A percentile compares a stretch with the other conserved stretches of the same genome.
These are phyloP conservation scores for Phialophora chinensis DNA, from an alignment of 2,329 filamentous ascomycete species.

Conservation along the genomic window DNA sequence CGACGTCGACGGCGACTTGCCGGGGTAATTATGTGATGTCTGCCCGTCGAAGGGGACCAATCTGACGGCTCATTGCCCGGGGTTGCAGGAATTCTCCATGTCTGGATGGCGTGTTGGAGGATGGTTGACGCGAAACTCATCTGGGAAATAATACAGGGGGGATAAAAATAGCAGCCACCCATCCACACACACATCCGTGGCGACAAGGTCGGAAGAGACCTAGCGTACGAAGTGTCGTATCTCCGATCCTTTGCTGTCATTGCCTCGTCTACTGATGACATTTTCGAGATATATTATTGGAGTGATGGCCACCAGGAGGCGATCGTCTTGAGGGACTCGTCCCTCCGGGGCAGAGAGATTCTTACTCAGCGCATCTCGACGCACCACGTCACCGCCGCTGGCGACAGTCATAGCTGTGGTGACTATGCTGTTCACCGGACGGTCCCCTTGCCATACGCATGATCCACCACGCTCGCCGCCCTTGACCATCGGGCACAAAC, in stretches of 20 bases:
- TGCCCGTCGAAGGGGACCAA: neutral
- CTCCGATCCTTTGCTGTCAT: neutral
- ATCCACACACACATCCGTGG: too few species aligned
- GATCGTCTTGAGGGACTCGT: neutral
- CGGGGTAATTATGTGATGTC: conserved; percentile 3
- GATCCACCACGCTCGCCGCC: neutral
- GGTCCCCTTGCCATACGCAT: neutral
- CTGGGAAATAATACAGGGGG: neutral
- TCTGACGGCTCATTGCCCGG: conserved; percentile 14
- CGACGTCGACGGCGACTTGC: too few species aligned
- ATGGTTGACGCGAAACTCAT: neutral
- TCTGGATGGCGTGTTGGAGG: neutral
- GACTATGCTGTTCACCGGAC: neutral
- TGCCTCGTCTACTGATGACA: neutral
- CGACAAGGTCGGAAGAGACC: neutral
- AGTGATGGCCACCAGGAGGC: neutral
- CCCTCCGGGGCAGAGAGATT: neutral
- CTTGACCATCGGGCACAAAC: neutral
- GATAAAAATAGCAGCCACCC: neutral
- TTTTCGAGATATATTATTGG: neutral
- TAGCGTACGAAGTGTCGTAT: neutral
- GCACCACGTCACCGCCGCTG: neutral
- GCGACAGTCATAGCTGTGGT: neutral
- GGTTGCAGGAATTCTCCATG: neutral
- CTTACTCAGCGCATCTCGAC: neutral